These are phyloP conservation scores for Pseudopithomyces maydicus DNA, from an alignment of 2,329 filamentous ascomycete genomes.

Conservation along the genomic window DNA sequence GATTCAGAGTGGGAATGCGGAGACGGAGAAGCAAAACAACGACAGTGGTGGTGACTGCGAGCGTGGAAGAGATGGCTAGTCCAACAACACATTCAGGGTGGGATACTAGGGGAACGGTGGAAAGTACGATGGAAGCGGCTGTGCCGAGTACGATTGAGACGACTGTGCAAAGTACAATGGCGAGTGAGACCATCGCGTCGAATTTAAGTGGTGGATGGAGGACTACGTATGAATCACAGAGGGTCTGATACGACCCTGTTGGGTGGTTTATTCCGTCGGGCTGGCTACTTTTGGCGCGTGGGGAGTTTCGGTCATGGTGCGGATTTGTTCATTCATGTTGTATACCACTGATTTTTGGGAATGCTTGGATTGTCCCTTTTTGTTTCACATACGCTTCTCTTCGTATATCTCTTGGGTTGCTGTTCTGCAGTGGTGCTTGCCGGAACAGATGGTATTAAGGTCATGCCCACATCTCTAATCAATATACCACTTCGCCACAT, in stretches of 20 bases:
- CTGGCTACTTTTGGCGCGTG: no score
- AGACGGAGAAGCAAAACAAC: background rate
- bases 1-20: background rate
- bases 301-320: no score
- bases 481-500: slow-evolving; percentile 21
- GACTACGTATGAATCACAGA: background rate
- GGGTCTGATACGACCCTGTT: no score
- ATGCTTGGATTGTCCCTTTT: no score
- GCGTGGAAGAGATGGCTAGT: background rate
- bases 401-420: no score
- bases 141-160: background rate
- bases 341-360: no score
- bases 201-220: background rate
- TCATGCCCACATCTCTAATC: slow-evolving; percentile 12
- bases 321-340: no score
- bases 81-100: background rate
- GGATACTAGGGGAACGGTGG: background rate
- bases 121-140: background rate
- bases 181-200: background rate
- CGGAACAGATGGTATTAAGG: no score
- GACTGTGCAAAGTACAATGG: background rate
- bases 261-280: no score
- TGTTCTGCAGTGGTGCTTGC: no score
- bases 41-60: background rate
- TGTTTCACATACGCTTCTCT: no score